Evolutionary conservation across 1,139 yeast species (phyloP), one percentile per base, ranked within the genome.

Genomic region (Sugiyamaella sp.): DNA sequence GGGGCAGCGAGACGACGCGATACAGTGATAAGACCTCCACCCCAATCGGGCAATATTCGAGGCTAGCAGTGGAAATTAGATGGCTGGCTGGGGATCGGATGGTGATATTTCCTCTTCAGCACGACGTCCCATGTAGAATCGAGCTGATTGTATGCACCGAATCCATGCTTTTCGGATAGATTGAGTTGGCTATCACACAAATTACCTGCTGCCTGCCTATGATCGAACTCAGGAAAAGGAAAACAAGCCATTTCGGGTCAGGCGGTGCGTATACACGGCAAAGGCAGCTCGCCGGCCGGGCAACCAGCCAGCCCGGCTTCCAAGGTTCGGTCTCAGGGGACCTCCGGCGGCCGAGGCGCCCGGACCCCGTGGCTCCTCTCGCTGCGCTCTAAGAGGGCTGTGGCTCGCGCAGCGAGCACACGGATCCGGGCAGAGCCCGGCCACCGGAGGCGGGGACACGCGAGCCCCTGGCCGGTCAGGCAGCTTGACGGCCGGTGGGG

Each of bases 21-120:
- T 37, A 37, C 22, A 37, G 22, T 19, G 21, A 37, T 37, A 37
- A 4, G 14, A 19, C 22, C 27, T 24, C n/a, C 27, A 5, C 27
- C 47, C 47, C 47, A 44, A 44, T 44, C 47, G 47, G 47, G 47
- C 37, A 42, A 42, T 19, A 40, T 20, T 38, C 27, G 12, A 22
- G 9, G 44, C 10, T 14, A 33, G 25, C 6, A 42, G 33, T 16
- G 46, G 32, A 44, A 32, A 44, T 44, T 32, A 8, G 40, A 44
- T 44, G 47, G 47, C 47, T 44, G 47, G 47, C 20, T 29, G 24
- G 24, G n/a, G 32, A 44, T 10, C 24, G 46, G 19, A 12, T 12
- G 38, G 12, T 25, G 6, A 20, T 20, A 21, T 39, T 37, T 4
- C 40, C 40, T 4, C 16, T 14, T 37, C 40, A 14, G 21, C 43